Conservation (phyloP, 2,329 filamentous ascomycete genomes). For the Pestalotiopsis sp. region DNA sequence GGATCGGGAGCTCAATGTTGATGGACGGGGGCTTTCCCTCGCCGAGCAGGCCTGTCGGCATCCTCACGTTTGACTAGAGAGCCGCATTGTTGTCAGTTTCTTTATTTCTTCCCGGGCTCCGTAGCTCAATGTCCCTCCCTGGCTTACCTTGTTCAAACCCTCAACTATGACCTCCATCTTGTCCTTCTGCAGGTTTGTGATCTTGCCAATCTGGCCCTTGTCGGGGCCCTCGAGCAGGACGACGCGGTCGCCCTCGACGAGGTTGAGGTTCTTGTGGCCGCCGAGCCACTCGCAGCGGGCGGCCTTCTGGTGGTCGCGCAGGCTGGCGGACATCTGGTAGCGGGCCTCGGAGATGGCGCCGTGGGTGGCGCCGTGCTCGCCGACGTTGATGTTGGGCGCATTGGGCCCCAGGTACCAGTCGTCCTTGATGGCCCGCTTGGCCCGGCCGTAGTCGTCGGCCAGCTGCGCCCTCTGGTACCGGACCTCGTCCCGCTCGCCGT, state of each 20-base stretch:
- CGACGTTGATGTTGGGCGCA: constrained; percentile 75
- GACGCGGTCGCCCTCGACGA: constrained; percentile 75
- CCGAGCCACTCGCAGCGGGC: constrained; percentile 59
- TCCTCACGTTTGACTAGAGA: constrained; percentile 38
- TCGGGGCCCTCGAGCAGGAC: constrained; percentile 78
- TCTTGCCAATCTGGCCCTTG: constrained; percentile 80
- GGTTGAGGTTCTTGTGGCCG: constrained; percentile 58
- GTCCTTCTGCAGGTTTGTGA: constrained; percentile 58
- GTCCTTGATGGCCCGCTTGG: constrained; percentile 64
- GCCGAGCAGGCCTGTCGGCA: constrained; percentile 42
- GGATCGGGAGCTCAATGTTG: constrained; percentile 57
- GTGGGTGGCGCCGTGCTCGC: constrained; percentile 57
- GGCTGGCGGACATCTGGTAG: constrained; percentile 24
- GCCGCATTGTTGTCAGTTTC: background rate
- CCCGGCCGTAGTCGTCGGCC: constrained; percentile 41
- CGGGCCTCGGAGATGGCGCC: constrained; percentile 54
- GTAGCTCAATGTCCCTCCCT: background rate
- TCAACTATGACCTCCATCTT: constrained; percentile 64
- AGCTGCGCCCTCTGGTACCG: constrained; percentile 32
- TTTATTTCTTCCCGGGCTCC: background rate
- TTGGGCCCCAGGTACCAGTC: constrained; percentile 80
- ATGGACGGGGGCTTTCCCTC: constrained; percentile 42
- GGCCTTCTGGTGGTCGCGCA: constrained; percentile 40
- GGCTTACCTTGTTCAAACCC: constrained; percentile 63
- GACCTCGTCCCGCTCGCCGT: constrained; percentile 18